A percentile compares a stretch with the other conserved stretches of the same genome.
phyloP scores from a whole-genome alignment of 2,329 filamentous ascomycete genomes.

The Plectosphaerella cucumerina region DNA sequence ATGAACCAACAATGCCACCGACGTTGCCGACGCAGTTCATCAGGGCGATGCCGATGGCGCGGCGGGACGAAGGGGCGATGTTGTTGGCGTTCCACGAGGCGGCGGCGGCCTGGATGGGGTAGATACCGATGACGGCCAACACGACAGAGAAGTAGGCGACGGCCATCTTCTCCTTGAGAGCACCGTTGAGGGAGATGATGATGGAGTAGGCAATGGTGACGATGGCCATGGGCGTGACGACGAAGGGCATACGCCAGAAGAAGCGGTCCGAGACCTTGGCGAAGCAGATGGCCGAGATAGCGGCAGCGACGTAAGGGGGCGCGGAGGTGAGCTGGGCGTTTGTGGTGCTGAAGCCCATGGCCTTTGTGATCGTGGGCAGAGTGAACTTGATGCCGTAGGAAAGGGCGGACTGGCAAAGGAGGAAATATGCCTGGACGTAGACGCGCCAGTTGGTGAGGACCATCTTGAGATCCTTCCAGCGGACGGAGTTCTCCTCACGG shows the following conservation, averaged over 20 bases:
- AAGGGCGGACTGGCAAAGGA: conserved; percentile 13
- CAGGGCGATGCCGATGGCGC: conserved; percentile 21
- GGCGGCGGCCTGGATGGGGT: conserved; percentile 11
- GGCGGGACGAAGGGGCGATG: conserved; percentile 16
- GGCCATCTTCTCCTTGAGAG: conserved; percentile 4
- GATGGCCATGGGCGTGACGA: conserved; percentile 9
- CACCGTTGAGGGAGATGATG: conserved; percentile 8
- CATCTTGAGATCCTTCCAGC: conserved; percentile 18
- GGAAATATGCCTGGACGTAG: conserved; percentile 21
- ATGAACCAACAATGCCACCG: conserved; percentile 22
- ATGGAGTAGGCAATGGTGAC: conserved; percentile 10
- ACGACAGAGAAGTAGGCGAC: conserved; percentile 12
- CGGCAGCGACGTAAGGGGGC: conserved; percentile 57
- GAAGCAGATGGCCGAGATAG: conserved; percentile 56
- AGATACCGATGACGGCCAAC: conserved; percentile 10
- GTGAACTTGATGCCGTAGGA: conserved; percentile 16
- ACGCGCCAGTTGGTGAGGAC: conserved; percentile 23
- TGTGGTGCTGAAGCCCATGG: conserved; percentile 15
- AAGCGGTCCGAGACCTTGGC: conserved; percentile 66
- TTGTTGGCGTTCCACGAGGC: conserved; percentile 17
- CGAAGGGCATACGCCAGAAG: conserved; percentile 50
- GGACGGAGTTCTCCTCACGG: conserved; percentile 9
- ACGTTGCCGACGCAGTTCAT: conserved; percentile 24
- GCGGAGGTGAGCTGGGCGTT: conserved; percentile 47
- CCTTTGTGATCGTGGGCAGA: conserved; percentile 20